These are phyloP conservation scores for Cladobotryum protrusum DNA, from an alignment of 2,329 filamentous ascomycete species.

Conservation along the genomic window DNA sequence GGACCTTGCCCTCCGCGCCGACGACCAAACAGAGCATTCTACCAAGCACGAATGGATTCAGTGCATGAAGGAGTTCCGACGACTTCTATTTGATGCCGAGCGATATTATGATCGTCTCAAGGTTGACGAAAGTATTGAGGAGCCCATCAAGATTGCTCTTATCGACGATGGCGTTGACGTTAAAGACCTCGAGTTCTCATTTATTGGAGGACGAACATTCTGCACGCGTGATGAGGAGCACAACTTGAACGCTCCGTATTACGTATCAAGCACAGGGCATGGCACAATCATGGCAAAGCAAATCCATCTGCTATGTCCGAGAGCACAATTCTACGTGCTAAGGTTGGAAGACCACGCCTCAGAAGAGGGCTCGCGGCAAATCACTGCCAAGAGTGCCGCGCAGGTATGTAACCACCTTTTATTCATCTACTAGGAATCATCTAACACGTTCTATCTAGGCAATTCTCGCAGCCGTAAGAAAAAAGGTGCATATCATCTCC, in stretches of 20 bases:
- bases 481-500: constrained; percentile 30
- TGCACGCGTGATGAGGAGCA: constrained; percentile 15
- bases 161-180: constrained; percentile 35
- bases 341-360: constrained; percentile 11
- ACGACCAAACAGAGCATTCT: constrained; percentile 13
- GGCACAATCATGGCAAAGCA: constrained; percentile 24
- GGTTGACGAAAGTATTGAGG: constrained; percentile 12
- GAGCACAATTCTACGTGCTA: constrained; percentile 18
- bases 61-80: constrained; percentile 20
- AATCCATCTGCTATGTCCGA: constrained; percentile 20
- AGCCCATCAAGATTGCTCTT: constrained; percentile 27
- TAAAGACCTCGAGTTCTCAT: constrained; percentile 20
- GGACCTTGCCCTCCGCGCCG: not conserved
- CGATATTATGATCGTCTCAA: constrained; percentile 7
- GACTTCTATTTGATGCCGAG: constrained; percentile 17
- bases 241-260: constrained; percentile 19
- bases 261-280: constrained; percentile 22
- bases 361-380: constrained; percentile 7
- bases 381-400: constrained; percentile 19
- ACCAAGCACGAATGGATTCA: constrained; percentile 21
- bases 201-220: constrained; percentile 23
- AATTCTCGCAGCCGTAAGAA: constrained; percentile 22
- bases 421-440: not conserved
- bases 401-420: constrained; percentile 13
- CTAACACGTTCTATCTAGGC: constrained; percentile 18